phyloP scores from a whole-genome alignment of 306 rosid genomes.

The Trifolium pratense region DNA sequence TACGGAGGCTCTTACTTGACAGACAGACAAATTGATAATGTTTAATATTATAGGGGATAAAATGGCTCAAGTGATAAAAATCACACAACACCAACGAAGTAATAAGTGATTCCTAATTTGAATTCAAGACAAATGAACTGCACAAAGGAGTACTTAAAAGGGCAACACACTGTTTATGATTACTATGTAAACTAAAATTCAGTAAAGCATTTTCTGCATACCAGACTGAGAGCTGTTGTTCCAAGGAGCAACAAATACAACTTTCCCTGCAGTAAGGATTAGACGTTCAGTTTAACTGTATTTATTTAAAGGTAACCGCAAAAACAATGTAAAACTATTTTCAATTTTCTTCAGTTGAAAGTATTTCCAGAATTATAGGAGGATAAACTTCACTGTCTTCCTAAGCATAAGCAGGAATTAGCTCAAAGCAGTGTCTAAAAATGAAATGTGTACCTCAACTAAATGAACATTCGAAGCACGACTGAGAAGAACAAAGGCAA shows the following conservation, averaged over 20 bases:
- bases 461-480: constrained; percentile 98
- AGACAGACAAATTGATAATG: not conserved
- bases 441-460: constrained; percentile 72
- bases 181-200: constrained; percentile 27
- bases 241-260: constrained; percentile 88
- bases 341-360: constrained; percentile 18
- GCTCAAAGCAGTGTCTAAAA: constrained; percentile 25
- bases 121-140: constrained; percentile 28
- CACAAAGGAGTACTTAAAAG: constrained; percentile 29
- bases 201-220: constrained; percentile 41
- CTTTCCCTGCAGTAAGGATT: constrained; percentile 73
- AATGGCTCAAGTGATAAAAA: constrained; percentile 22
- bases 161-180: constrained; percentile 6
- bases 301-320: constrained; percentile 15
- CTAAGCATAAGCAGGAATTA: constrained; percentile 27
- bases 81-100: constrained; percentile 7
- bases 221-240: constrained; percentile 98
- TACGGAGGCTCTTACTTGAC: not conserved
- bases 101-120: constrained; percentile 23
- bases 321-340: constrained; percentile 31
- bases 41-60: not conserved
- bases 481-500: constrained; percentile 94
- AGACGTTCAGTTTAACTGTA: constrained; percentile 29
- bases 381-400: constrained; percentile 36
- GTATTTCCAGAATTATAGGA: constrained; percentile 30